Base-by-base conservation (phyloP, 176 grass and related monocot genomes). In the Carex pumila region DNA sequence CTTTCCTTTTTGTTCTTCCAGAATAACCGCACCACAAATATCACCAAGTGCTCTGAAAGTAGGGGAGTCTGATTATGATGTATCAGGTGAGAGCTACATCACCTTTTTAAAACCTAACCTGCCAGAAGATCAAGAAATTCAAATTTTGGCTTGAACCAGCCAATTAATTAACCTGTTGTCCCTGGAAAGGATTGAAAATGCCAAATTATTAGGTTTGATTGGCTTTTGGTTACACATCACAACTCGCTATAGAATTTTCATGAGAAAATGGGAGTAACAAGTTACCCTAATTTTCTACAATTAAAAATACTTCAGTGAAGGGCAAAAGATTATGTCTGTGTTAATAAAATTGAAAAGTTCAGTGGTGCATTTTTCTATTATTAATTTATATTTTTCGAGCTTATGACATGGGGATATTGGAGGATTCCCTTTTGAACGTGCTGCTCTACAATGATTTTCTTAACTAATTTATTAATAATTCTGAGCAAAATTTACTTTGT, bases 11-110 rank as follows among this genome's bases (percentile, higher is more conserved):
- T 87, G 2, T 84, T 65, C 87, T 70, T 52, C 41, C 85, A 99
- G 96, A n/a, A 91, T 99, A 6, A 99, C 96, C 85, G 88, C 92
- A 18, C 96, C 93, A 73, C 87, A 91, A 92, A 94, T 99, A 88
- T 79, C 88, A 81, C 60, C 43, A 83, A 93, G 87, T 84, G 87
- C 96, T 86, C 88, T 99, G 75, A 92, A 88, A 84, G 79, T 67
- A 69, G 96, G 96, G 61, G 96, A 99, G 71, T 93, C 91, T 71
- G 55, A 99, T 89, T 99, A 94, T 56, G 88, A 92, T 61, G 89
- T 90, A 30, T 89, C 89, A 85, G 91, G 96, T 97, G 91, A 85
- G 78, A 29, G 19, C 43, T 52, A 18, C 15, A 47, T 14, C 19
- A 74, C 71, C 19, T 74, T 50, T 49, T 52, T 52, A 74, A 12